A percentile compares a stretch with the other conserved stretches of the same genome.
Conservation (phyloP, 2,329 filamentous ascomycete species). For the Fusarium sp. region DNA sequence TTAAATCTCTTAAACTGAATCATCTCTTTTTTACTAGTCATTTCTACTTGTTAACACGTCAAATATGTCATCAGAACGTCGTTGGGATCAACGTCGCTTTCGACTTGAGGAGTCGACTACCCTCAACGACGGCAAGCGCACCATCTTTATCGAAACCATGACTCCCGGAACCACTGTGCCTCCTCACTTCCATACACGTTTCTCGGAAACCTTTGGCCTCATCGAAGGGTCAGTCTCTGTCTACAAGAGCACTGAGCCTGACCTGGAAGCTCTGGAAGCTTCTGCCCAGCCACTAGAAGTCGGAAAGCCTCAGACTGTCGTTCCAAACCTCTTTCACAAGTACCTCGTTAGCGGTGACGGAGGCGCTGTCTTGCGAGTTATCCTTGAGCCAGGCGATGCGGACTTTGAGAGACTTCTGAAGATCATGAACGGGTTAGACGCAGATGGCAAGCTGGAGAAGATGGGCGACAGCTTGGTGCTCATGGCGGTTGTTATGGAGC, state of each 20-base stretch:
- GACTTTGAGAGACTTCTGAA: neutral
- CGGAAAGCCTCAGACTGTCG: neutral
- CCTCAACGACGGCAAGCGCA: constrained; percentile 8
- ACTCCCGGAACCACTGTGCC: constrained; percentile 4
- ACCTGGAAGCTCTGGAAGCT: neutral
- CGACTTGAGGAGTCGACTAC: constrained; percentile 1
- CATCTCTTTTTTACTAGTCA: no score
- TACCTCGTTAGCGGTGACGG: neutral
- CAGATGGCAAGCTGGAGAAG: neutral
- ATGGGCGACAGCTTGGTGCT: constrained; percentile 12
- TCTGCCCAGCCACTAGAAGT: neutral
- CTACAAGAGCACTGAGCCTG: neutral
- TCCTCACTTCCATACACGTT: neutral
- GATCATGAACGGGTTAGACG: neutral
- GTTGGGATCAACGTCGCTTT: constrained; percentile 15
- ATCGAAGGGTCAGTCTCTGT: neutral
- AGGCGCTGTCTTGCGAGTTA: neutral
- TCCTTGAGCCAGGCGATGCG: neutral
- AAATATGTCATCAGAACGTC: constrained; percentile 9
- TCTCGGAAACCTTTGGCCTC: neutral
- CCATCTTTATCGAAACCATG: constrained; percentile 9
- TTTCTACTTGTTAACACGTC: no score
- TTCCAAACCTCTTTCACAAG: neutral
- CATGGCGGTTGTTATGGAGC: constrained; percentile 6
- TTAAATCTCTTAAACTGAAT: no score